These are phyloP conservation scores for Ascoidea tarda DNA, from an alignment of 805 yeast species.

Conservation along the genomic window DNA sequence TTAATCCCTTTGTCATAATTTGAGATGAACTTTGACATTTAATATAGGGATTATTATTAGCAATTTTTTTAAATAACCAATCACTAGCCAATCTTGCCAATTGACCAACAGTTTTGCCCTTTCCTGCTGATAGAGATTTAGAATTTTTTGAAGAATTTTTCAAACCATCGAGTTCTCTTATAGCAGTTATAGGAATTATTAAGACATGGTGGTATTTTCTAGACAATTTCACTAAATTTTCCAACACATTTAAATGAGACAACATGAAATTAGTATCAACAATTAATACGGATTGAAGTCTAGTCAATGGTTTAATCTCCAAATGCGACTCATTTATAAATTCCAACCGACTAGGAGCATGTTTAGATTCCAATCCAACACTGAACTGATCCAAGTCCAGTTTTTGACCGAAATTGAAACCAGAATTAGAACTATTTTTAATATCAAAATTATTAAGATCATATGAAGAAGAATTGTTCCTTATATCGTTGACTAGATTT, in stretches of 20 bases:
- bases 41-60: constrained; percentile 33
- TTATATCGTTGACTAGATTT: background rate
- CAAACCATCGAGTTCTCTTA: constrained; percentile 73
- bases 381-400: too few species aligned
- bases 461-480: background rate
- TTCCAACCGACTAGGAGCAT: background rate
- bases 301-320: background rate
- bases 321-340: background rate
- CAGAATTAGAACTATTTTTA: too few species aligned
- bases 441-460: too few species aligned
- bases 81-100: constrained; percentile 61
- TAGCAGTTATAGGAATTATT: constrained; percentile 56
- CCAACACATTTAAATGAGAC: constrained; percentile 47
- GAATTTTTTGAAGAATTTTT: constrained; percentile 26
- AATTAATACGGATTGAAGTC: constrained; percentile 23
- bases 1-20: constrained; percentile 26
- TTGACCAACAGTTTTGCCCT: constrained; percentile 27
- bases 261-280: constrained; percentile 77
- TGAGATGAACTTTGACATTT: constrained; percentile 54
- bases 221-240: constrained; percentile 30
- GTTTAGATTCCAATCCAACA: constrained; percentile 5
- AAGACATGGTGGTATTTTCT: constrained; percentile 30
- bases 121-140: background rate
- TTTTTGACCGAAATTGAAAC: too few species aligned
- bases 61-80: constrained; percentile 58